Evolutionary conservation across 2,329 filamentous ascomycete species (phyloP).

Genomic region (Colletotrichum simmondsii): DNA sequence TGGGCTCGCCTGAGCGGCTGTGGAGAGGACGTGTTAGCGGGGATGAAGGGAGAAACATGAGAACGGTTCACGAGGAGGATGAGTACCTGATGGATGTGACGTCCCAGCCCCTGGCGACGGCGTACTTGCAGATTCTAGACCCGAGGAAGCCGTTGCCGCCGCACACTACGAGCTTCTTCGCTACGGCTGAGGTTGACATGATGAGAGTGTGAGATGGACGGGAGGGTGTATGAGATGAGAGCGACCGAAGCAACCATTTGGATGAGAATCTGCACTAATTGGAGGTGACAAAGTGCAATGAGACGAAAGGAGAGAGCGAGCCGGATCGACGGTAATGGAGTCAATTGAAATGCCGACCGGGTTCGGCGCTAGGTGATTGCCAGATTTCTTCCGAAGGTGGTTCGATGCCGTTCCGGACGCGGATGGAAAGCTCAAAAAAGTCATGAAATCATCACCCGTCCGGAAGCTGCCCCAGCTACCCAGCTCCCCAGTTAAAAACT

Average conservation of each 20-base stretch:
- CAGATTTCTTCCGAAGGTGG: slow-evolving; percentile 23
- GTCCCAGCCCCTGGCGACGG: slow-evolving; percentile 86
- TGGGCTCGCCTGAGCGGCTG: slow-evolving; percentile 90
- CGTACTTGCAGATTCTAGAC: slow-evolving; percentile 89
- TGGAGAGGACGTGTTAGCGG: slow-evolving; percentile 35
- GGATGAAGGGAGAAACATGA: background rate
- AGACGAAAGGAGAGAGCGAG: slow-evolving; percentile 7
- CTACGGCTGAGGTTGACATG: slow-evolving; percentile 64
- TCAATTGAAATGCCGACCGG: slow-evolving; percentile 1
- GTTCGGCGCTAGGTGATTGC: slow-evolving; percentile 13
- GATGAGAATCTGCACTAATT: background rate
- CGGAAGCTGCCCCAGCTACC: slow-evolving; percentile 14
- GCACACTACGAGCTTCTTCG: slow-evolving; percentile 88
- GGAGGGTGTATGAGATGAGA: background rate
- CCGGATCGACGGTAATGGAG: background rate
- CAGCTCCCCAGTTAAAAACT: slow-evolving; percentile 21
- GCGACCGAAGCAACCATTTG: background rate
- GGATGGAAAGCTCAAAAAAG: slow-evolving; percentile 25
- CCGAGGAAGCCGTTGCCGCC: slow-evolving; percentile 95
- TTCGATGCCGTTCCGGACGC: slow-evolving; percentile 29
- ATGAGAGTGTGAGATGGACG: slow-evolving; percentile 36
- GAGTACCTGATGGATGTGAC: slow-evolving; percentile 89
- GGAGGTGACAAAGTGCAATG: background rate
- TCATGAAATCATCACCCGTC: slow-evolving; percentile 33
- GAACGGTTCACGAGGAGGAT: background rate